Evolutionary conservation across 495 filamentous ascomycete species (phyloP), one percentile per base, ranked within the genome.

Genomic region (Annulohypoxylon bovei): DNA sequence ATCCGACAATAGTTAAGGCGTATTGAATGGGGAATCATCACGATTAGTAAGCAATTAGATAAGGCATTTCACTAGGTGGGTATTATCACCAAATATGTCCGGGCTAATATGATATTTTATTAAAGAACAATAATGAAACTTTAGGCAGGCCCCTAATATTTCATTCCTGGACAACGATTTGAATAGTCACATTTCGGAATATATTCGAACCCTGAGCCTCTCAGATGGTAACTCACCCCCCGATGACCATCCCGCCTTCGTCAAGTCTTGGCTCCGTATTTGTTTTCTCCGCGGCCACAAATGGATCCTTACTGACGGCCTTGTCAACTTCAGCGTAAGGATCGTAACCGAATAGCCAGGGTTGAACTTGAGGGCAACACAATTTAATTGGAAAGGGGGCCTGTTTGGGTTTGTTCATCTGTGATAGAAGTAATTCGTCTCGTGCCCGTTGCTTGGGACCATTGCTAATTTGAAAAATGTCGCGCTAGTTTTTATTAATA

Each of bases 391-490:
- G 86, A 81, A 70, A 88, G 84, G 0, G 82, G 74, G 2, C 80
- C 66, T 46, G 79, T 60, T 68, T 82, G 72, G 28, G 75, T 75
- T 27, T 80, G 63, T 61, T 83, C 76, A 22, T 76, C 77, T 56
- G 80, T 63, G 70, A 68, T 30, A 62, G 2, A 68, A 90, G 81
- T 18, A 80, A 46, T 23, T 80, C 68, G 65, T 82, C 88, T 50
- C 88, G 77, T 25, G 81, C 80, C 47, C 78, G 71, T 64, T 89
- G 88, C 63, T 81, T 78, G 12, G 77, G 72, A 3, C 87, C 87
- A 71, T 90, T 81, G 7, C 73, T 65, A 64, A 90, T 77, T 65
- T 90, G 88, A 67, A 88, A 88, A 33, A 87, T 77, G 46, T 87
- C 78, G 58, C 87, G 75, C 81, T 88, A 67, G 22, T 68, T 75